phyloP scores from a whole-genome alignment of 2,329 filamentous ascomycete species.

The Nemania diffusa region DNA sequence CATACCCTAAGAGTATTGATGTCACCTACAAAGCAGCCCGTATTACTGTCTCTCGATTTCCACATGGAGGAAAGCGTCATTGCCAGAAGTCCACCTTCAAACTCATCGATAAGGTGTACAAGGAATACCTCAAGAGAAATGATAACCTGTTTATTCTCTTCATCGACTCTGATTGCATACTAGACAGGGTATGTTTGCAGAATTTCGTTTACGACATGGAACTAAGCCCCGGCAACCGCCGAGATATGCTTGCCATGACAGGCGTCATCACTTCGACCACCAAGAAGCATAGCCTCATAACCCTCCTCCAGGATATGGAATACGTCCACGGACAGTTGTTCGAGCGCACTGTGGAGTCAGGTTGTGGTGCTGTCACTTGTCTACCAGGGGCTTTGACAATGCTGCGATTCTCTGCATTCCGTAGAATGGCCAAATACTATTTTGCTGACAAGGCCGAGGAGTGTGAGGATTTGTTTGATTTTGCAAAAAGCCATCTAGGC shows the following conservation, averaged over 20 bases:
- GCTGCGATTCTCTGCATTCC: conserved; percentile 93
- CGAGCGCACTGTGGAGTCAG: conserved; percentile 93
- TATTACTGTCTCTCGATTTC: conserved; percentile 90
- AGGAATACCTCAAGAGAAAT: conserved; percentile 84
- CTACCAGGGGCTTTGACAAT: conserved; percentile 95
- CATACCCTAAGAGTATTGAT: conserved; percentile 90
- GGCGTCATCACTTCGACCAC: conserved; percentile 97
- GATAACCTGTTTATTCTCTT: conserved; percentile 96
- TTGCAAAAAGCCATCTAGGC: conserved; percentile 92
- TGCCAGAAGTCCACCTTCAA: conserved; percentile 95
- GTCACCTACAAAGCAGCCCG: conserved; percentile 83
- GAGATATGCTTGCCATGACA: conserved; percentile 97
- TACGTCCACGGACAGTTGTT: conserved; percentile 98
- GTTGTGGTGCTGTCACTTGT: conserved; percentile 93
- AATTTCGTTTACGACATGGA: conserved; percentile 99
- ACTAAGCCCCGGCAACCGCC: conserved; percentile 88
- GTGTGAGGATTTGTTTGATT: conserved; percentile 95
- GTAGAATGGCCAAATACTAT: conserved; percentile 97
- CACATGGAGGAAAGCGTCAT: conserved; percentile 91
- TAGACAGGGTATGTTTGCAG: conserved; percentile 90
- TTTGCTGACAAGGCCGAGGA: conserved; percentile 97
- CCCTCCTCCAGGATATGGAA: conserved; percentile 95
- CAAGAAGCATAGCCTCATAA: conserved; percentile 86
- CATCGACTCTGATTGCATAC: conserved; percentile 96
- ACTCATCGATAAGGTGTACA: conserved; percentile 92